Conservation (phyloP, 805 yeast genomes). For the Ogataea parapolymorpha region DNA sequence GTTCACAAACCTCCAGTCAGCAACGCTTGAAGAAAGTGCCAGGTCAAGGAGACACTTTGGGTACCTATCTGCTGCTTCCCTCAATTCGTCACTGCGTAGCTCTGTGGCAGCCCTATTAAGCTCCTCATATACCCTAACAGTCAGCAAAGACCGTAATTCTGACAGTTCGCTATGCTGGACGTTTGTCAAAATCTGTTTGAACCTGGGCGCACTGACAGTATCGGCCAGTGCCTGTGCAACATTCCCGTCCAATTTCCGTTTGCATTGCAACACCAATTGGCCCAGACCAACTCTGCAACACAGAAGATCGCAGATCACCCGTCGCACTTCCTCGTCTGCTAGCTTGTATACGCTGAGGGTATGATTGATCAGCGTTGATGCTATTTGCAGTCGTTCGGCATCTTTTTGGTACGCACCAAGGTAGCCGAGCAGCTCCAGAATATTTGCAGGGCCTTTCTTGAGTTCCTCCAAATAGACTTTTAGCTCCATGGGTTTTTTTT, state of each 20-base stretch:
- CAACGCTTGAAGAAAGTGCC: neutral
- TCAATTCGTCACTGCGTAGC: constrained; percentile 4
- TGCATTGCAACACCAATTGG: constrained; percentile 16
- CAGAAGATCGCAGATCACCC: constrained; percentile 9
- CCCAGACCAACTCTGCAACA: constrained; percentile 24
- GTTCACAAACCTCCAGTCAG: constrained; percentile 15
- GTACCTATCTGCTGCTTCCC: constrained; percentile 8
- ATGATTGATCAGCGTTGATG: constrained; percentile 7
- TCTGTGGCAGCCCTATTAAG: constrained; percentile 15
- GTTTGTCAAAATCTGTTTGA: neutral
- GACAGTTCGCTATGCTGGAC: constrained; percentile 1
- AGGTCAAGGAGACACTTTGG: constrained; percentile 1
- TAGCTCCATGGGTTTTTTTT: constrained; percentile 1
- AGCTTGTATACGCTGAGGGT: constrained; percentile 16
- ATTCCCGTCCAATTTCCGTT: neutral
- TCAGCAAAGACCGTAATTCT: constrained; percentile 16
- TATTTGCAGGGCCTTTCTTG: neutral
- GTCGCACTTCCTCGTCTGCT: constrained; percentile 6
- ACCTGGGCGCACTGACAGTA: constrained; percentile 6
- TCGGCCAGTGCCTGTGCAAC: constrained; percentile 7
- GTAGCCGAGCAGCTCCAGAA: neutral
- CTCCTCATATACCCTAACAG: constrained; percentile 13
- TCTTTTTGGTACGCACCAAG: neutral
- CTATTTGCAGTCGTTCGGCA: constrained; percentile 2
- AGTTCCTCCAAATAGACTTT: neutral